phyloP scores from a whole-genome alignment of 345 rosid genomes.

The Eutrema heterophyllum region DNA sequence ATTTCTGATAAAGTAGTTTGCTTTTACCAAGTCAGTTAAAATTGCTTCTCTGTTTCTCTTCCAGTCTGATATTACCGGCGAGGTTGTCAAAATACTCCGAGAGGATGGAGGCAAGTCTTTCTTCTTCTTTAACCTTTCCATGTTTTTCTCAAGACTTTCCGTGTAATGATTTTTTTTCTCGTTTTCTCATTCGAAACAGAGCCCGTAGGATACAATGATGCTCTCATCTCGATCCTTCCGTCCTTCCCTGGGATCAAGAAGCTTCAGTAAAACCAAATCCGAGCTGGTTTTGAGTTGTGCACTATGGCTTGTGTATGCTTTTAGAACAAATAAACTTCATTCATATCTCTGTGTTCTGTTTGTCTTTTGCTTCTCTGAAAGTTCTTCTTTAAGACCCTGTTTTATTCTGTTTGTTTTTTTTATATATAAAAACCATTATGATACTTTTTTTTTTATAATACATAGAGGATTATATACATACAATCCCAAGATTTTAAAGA shows the following conservation, averaged over 20 bases:
- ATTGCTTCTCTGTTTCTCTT: slow-evolving; percentile 9
- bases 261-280: slow-evolving; percentile 44
- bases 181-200: slow-evolving; percentile 39
- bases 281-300: slow-evolving; percentile 19
- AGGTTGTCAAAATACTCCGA: slow-evolving; percentile 65
- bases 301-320: slow-evolving; percentile 25
- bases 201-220: slow-evolving; percentile 82
- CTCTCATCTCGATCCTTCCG: slow-evolving; percentile 76
- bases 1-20: not conserved
- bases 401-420: not conserved
- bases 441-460: not conserved
- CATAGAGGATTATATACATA: slow-evolving; percentile 3
- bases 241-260: slow-evolving; percentile 91
- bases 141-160: not conserved
- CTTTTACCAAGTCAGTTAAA: not conserved
- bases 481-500: slow-evolving; percentile 5
- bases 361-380: slow-evolving; percentile 8
- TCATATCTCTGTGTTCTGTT: slow-evolving; percentile 5
- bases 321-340: slow-evolving; percentile 21
- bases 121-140: not conserved
- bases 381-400: not conserved
- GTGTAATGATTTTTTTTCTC: not conserved
- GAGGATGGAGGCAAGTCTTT: slow-evolving; percentile 71
- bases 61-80: slow-evolving; percentile 81
- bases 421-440: not conserved